A percentile compares a stretch with the other conserved stretches of the same genome.
Evolutionary conservation across 192 early-diverging fungal genomes (phyloP).

Genomic region (Umbelopsis sp.): DNA sequence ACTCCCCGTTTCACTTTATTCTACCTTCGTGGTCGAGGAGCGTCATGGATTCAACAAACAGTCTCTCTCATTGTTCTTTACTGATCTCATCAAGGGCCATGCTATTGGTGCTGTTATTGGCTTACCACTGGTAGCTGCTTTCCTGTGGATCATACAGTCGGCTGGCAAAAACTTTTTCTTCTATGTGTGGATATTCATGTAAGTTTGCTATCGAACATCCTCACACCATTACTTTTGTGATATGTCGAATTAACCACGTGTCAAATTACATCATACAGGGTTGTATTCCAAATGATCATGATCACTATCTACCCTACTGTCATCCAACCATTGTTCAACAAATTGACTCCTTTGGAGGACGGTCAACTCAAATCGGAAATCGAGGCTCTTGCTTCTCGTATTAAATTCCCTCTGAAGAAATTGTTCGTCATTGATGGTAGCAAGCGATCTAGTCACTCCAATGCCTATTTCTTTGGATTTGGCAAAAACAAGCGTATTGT

Average conservation of each 20-base stretch:
- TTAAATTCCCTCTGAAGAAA: slow-evolving; percentile 91
- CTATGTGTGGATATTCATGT: slow-evolving; percentile 92
- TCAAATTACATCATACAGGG: slow-evolving; percentile 30
- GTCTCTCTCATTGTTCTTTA: slow-evolving; percentile 76
- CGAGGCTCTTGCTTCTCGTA: slow-evolving; percentile 75
- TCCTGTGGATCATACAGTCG: slow-evolving; percentile 81
- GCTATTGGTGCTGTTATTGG: slow-evolving; percentile 73
- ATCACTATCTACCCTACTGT: slow-evolving; percentile 89
- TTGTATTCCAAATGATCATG: slow-evolving; percentile 69
- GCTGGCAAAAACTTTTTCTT: slow-evolving; percentile 86
- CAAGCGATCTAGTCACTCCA: slow-evolving; percentile 88
- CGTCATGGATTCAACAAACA: slow-evolving; percentile 96
- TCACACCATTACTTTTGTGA: background rate
- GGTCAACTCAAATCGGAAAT: slow-evolving; percentile 82
- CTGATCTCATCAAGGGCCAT: slow-evolving; percentile 77
- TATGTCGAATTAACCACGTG: too few relatives aligned
- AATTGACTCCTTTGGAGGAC: slow-evolving; percentile 81
- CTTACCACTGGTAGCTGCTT: slow-evolving; percentile 74
- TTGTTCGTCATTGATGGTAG: slow-evolving; percentile 96
- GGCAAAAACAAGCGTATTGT: slow-evolving; percentile 98
- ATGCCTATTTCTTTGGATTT: slow-evolving; percentile 97
- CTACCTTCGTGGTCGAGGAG: slow-evolving; percentile 94
- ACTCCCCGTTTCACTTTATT: slow-evolving; percentile 83
- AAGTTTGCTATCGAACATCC: slow-evolving; percentile 27
- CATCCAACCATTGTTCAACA: slow-evolving; percentile 99